Evolutionary conservation across 2,329 filamentous ascomycete species (phyloP).

Genomic region (Fusarium sp.): DNA sequence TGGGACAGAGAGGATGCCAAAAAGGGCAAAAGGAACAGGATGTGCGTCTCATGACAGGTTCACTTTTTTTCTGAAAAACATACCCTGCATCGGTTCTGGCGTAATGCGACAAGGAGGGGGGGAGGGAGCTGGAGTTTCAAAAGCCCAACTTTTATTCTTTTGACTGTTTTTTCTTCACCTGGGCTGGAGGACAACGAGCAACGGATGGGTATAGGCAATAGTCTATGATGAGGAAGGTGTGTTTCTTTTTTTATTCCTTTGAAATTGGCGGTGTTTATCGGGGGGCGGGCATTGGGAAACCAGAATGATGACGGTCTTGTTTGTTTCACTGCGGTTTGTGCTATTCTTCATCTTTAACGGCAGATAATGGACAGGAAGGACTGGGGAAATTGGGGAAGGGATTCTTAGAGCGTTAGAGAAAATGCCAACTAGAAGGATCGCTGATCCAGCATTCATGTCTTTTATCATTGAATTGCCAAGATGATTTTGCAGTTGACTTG

Average conservation of each 20-base stretch:
- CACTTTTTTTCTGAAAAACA: constrained; percentile 38
- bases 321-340: constrained; percentile 15
- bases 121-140: constrained; percentile 33
- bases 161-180: constrained; percentile 15
- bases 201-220: not conserved
- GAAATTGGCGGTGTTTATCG: constrained; percentile 6
- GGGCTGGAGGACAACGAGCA: not conserved
- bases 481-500: not conserved
- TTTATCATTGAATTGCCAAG: not conserved
- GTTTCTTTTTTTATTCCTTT: not conserved
- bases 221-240: constrained; percentile 1
- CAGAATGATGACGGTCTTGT: constrained; percentile 39
- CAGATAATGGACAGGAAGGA: constrained; percentile 19
- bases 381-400: constrained; percentile 24
- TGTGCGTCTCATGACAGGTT: constrained; percentile 33
- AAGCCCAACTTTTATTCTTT: constrained; percentile 24
- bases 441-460: constrained; percentile 14
- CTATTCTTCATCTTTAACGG: constrained; percentile 5
- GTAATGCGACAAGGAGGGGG: constrained; percentile 28
- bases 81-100: constrained; percentile 45
- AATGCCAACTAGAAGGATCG: constrained; percentile 37
- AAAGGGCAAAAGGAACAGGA: constrained; percentile 27
- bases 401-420: constrained; percentile 46
- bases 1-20: constrained; percentile 20
- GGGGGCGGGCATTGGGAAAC: constrained; percentile 17